Conservation (phyloP, 306 rosid genomes). For the Cicer cuneatum region DNA sequence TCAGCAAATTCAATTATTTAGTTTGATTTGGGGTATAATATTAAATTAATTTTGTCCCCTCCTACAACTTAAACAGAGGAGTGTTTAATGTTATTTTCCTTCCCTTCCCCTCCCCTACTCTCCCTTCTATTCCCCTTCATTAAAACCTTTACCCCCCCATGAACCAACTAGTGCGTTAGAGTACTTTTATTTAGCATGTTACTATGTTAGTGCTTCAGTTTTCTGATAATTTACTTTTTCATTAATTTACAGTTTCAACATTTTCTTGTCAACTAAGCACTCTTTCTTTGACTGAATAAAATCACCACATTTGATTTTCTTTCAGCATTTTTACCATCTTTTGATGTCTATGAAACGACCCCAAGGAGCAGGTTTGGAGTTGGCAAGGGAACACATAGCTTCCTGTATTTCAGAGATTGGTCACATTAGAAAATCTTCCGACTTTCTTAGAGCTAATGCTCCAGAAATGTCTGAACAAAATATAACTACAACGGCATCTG, state of each 20-base stretch:
- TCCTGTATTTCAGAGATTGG: conserved; percentile 80
- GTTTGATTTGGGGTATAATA: neutral
- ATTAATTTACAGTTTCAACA: conserved; percentile 19
- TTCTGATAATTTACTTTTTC: neutral
- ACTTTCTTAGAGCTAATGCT: conserved; percentile 68
- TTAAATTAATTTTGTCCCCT: neutral
- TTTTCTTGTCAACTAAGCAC: conserved; percentile 37
- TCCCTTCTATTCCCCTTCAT: neutral
- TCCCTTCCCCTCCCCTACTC: conserved; percentile 9
- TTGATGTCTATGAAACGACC: conserved; percentile 86
- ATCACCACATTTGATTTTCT: conserved; percentile 43
- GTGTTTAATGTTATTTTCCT: neutral
- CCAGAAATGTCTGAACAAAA: conserved; percentile 52
- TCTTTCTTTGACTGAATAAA: conserved; percentile 15
- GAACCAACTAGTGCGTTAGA: neutral
- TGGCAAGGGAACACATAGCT: conserved; percentile 92
- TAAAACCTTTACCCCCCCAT: neutral
- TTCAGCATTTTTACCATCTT: conserved; percentile 93
- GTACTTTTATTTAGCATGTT: conserved; percentile 22
- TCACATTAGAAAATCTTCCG: conserved; percentile 61
- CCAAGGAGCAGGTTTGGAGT: conserved; percentile 96
- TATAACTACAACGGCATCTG: conserved; percentile 75
- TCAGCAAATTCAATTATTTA: conserved; percentile 1
- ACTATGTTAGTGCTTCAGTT: conserved; percentile 24
- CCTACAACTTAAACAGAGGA: neutral